phyloP scores from a whole-genome alignment of 108 stramenopile genomes.

The Nannochloropsis gaditana region DNA sequence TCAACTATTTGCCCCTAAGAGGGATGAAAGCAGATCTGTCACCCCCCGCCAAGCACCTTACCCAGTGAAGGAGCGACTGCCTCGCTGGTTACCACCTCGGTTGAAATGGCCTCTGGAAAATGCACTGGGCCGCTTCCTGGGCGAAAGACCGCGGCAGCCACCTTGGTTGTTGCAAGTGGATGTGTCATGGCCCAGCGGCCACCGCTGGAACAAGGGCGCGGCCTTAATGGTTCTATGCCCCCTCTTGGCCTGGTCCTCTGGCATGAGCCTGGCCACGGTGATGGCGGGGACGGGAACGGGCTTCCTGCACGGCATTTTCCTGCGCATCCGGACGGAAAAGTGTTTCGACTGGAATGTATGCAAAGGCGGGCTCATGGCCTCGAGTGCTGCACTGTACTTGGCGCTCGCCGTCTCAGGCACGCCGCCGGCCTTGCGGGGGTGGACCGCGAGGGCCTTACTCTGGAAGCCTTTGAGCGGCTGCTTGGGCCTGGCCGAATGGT shows the following conservation, averaged over 20 bases:
- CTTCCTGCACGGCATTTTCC: neutral
- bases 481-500: neutral
- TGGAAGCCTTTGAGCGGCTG: neutral
- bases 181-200: neutral
- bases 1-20: neutral
- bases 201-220: neutral
- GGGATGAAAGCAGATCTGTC: neutral
- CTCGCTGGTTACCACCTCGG: neutral
- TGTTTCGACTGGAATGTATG: neutral
- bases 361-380: neutral
- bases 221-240: neutral
- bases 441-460: neutral
- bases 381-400: neutral
- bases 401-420: neutral
- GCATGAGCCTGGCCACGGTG: neutral
- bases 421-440: neutral
- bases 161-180: slow-evolving; percentile 8
- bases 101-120: slow-evolving; percentile 17
- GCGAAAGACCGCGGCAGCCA: neutral
- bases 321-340: neutral
- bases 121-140: slow-evolving; percentile 12
- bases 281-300: neutral
- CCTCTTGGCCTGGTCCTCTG: neutral
- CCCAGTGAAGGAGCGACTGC: slow-evolving; percentile 3
- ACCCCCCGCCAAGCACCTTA: neutral